Evolutionary conservation across 2,329 filamentous ascomycete species (phyloP).

Genomic region (Lecanicillium sp.): DNA sequence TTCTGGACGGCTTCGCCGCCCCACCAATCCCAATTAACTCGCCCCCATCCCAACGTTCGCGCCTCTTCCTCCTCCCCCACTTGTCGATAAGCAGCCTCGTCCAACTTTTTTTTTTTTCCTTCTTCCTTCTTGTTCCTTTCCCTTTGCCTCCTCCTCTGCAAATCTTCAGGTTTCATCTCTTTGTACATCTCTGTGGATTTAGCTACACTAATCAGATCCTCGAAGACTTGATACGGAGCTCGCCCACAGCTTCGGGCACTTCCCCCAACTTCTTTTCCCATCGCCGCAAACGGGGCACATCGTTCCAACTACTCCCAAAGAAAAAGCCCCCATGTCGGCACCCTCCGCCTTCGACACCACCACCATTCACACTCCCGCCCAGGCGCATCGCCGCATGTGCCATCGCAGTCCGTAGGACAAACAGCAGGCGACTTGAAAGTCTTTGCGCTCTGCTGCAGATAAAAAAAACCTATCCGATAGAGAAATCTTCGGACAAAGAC

Average conservation of each 20-base stretch:
- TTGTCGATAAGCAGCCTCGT: background rate
- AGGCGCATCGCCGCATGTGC: constrained; percentile 40
- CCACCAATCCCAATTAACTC: no score
- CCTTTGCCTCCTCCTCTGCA: background rate
- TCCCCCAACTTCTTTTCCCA: no score
- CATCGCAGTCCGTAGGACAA: constrained; percentile 33
- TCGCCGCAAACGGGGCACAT: constrained; percentile 1
- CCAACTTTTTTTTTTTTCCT: background rate
- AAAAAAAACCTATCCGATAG: constrained; percentile 35
- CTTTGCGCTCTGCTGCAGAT: constrained; percentile 56
- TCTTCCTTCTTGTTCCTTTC: background rate
- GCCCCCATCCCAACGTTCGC: background rate
- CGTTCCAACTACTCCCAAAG: background rate
- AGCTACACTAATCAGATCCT: no score
- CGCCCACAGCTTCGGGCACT: no score
- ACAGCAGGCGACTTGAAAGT: constrained; percentile 57
- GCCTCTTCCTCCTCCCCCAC: background rate
- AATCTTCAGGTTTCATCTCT: background rate
- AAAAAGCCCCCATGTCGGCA: constrained; percentile 16
- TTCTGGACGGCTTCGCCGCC: no score
- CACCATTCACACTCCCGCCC: constrained; percentile 17
- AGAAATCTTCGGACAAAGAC: constrained; percentile 43
- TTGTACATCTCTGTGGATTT: background rate
- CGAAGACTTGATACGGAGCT: no score
- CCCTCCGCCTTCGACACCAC: constrained; percentile 12